phyloP scores from a whole-genome alignment of 805 yeast species.

The Yarrowia sp. region DNA sequence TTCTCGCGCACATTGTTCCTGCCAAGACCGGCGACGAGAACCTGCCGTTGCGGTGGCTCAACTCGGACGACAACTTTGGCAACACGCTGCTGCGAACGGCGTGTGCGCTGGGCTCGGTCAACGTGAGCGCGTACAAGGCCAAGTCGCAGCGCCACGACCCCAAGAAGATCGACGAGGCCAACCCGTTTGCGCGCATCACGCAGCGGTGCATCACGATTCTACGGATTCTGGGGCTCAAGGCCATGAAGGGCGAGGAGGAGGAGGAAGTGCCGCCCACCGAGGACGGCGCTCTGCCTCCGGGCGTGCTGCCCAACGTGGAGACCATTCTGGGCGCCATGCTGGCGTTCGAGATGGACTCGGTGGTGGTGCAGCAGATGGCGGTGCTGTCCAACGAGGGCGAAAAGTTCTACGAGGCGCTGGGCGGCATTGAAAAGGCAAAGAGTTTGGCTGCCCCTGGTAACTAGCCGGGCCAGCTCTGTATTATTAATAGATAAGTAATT shows the following conservation, averaged over 20 bases:
- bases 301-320: slow-evolving; percentile 42
- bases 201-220: slow-evolving; percentile 41
- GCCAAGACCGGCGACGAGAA: slow-evolving; percentile 27
- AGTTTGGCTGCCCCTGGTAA: slow-evolving; percentile 20
- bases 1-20: slow-evolving; percentile 40
- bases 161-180: slow-evolving; percentile 28
- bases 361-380: slow-evolving; percentile 41
- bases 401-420: slow-evolving; percentile 18
- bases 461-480: slow-evolving; percentile 8
- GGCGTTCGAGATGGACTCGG: slow-evolving; percentile 42
- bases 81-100: slow-evolving; percentile 42
- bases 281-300: slow-evolving; percentile 33
- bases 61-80: slow-evolving; percentile 41
- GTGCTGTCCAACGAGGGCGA: slow-evolving; percentile 38
- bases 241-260: slow-evolving; percentile 30
- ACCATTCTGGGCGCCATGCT: slow-evolving; percentile 43
- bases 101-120: slow-evolving; percentile 43
- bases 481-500: slow-evolving; percentile 21
- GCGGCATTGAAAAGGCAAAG: slow-evolving; percentile 22
- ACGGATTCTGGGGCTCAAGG: slow-evolving; percentile 39
- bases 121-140: slow-evolving; percentile 29
- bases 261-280: neutral
- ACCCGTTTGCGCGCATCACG: slow-evolving; percentile 42
- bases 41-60: slow-evolving; percentile 41
- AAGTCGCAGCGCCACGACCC: slow-evolving; percentile 26